These are phyloP conservation scores for Ampelomyces quisqualis DNA, from an alignment of 2,329 filamentous ascomycete genomes.

Conservation along the genomic window DNA sequence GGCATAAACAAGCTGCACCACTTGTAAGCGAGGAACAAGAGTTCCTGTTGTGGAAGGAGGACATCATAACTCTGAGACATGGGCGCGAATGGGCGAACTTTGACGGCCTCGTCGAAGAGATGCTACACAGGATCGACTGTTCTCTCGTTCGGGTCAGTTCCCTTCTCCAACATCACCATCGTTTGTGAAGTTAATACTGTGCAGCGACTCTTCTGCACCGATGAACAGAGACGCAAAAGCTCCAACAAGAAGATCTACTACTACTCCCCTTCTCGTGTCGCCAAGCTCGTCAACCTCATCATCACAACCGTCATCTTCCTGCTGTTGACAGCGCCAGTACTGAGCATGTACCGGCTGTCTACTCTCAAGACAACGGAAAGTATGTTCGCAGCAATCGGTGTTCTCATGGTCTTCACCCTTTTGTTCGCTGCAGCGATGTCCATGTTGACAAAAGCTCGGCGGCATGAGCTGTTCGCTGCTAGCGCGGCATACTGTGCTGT, in stretches of 20 bases:
- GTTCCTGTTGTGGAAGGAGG: constrained; percentile 39
- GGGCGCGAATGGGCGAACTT: constrained; percentile 43
- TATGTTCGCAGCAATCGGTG: constrained; percentile 43
- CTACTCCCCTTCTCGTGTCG: constrained; percentile 34
- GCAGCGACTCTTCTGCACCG: constrained; percentile 37
- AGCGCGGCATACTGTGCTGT: constrained; percentile 43
- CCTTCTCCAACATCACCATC: not conserved
- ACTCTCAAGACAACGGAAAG: constrained; percentile 23
- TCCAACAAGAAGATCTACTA: constrained; percentile 28
- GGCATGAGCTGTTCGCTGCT: constrained; percentile 42
- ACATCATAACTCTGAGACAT: constrained; percentile 36
- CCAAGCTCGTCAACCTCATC: constrained; percentile 38
- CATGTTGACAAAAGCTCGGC: constrained; percentile 34
- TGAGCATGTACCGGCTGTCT: constrained; percentile 41
- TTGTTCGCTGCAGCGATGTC: constrained; percentile 39
- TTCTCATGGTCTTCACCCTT: constrained; percentile 46
- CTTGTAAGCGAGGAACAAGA: constrained; percentile 24
- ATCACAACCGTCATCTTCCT: constrained; percentile 44
- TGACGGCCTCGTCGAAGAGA: constrained; percentile 38
- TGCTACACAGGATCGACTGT: constrained; percentile 23
- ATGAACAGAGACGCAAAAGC: constrained; percentile 35
- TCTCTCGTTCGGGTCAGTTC: constrained; percentile 27
- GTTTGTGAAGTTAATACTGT: not conserved
- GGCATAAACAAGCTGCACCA: constrained; percentile 33
- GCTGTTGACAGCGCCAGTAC: constrained; percentile 40